A percentile compares a stretch with the other conserved stretches of the same genome.
phyloP scores from a whole-genome alignment of 2,329 filamentous ascomycete genomes.

The Penicillium thymicola region DNA sequence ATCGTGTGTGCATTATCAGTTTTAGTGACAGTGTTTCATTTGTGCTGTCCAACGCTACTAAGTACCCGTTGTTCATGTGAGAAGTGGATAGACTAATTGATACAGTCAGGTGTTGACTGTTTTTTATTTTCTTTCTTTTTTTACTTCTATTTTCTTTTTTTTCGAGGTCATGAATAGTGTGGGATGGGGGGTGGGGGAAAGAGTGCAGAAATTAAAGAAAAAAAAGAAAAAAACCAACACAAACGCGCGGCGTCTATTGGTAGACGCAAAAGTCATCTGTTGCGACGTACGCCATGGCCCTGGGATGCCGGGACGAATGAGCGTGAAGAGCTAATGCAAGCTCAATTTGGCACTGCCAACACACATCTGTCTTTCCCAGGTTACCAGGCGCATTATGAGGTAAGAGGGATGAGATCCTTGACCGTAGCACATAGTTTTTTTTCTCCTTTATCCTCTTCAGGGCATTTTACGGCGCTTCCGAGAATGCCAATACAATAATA shows the following conservation, averaged over 20 bases:
- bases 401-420: conserved; percentile 1
- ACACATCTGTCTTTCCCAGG: conserved; percentile 17
- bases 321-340: conserved; percentile 18
- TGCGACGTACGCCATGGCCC: conserved; percentile 21
- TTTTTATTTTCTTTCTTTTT: not conserved
- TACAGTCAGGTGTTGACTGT: not conserved
- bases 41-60: not conserved
- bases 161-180: not conserved
- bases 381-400: conserved; percentile 1
- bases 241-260: conserved; percentile 27
- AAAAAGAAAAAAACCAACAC: conserved; percentile 23
- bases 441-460: not conserved
- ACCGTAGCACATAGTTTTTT: not conserved
- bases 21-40: conserved; percentile 13
- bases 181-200: not conserved
- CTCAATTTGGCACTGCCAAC: conserved; percentile 25
- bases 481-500: not conserved
- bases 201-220: conserved; percentile 3
- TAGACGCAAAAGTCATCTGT: conserved; percentile 22
- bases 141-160: not conserved
- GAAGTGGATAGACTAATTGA: not conserved
- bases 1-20: conserved; percentile 15
- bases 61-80: conserved; percentile 1
- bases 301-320: conserved; percentile 17
- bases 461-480: not conserved